Evolutionary conservation across 257 asterid genomes (phyloP), one percentile per base, ranked within the genome.

Genomic region (Solanum chaucha): DNA sequence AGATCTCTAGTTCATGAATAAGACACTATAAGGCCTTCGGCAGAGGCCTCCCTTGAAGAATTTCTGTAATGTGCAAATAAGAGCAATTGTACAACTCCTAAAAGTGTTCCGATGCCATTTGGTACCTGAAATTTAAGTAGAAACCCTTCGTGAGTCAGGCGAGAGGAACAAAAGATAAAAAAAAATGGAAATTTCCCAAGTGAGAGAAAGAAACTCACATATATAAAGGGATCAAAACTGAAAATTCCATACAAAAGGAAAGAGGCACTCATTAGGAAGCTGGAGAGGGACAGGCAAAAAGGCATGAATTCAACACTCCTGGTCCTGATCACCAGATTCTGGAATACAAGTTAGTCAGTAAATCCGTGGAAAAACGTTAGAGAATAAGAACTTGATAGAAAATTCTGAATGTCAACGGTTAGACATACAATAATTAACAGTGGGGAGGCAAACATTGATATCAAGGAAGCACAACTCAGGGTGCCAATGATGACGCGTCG

Each of bases 361-460:
- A 48, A 77, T 32, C 12, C 34, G 55, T 24, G 28, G 89, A 58
- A 61, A 82, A 72, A 71, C 13, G 0, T n/a, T 17, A 72, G 59
- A 46, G 81, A 85, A 85, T 10, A 30, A 70, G 87, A 35, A 68
- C 61, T 34, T 19, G 83, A 28, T 46, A 17, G 34, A 84, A 22
- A 78, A 26, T 26, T 26, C 24, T 8, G 17, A 26, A 78, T 44
- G 65, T 26, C 65, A 44, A 15, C 1, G 26, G 22, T 44, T 12
- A 44, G 89, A 91, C 99, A 92, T 88, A 95, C 98, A 44, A 96
- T 96, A 44, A 95, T 88, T 89, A 95, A 93, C 6, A 95, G 87
- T 3, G 98, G 99, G 87, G 99, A 95, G 65, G 98, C 99, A 82
- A 94, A 96, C 99, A 96, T 96, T 86, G 91, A 96, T 88, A 95